phyloP scores from a whole-genome alignment of 2,329 filamentous ascomycete genomes.

The Colletotrichum limetticola region DNA sequence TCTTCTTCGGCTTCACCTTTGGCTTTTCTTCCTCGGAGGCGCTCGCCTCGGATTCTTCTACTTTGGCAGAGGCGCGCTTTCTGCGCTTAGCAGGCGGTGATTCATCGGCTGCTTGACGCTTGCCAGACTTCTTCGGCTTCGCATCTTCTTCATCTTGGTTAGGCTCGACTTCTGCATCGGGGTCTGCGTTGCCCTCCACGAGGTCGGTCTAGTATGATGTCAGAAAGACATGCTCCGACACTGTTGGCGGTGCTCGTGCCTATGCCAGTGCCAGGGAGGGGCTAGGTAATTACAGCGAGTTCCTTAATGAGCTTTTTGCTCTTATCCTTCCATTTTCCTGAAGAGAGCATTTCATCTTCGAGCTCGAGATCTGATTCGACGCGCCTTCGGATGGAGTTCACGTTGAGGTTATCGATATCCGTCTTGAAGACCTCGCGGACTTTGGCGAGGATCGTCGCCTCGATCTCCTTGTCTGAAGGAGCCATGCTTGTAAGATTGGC shows the following conservation, averaged over 20 bases:
- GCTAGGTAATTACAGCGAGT: slow-evolving; percentile 58
- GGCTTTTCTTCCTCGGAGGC: slow-evolving; percentile 38
- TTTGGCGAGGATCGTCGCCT: slow-evolving; percentile 57
- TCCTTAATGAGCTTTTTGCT: slow-evolving; percentile 69
- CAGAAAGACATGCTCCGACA: slow-evolving; percentile 1
- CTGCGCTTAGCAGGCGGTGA: slow-evolving; percentile 52
- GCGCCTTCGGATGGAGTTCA: slow-evolving; percentile 66
- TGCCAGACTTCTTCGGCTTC: slow-evolving; percentile 44
- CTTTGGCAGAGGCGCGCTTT: slow-evolving; percentile 50
- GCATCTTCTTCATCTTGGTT: slow-evolving; percentile 13
- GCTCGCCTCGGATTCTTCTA: slow-evolving; percentile 38
- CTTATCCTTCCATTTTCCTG: slow-evolving; percentile 64
- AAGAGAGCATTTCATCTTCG: slow-evolving; percentile 61
- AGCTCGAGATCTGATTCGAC: slow-evolving; percentile 61
- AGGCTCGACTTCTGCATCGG: not conserved
- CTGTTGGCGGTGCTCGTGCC: not conserved
- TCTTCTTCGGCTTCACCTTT: slow-evolving; percentile 39
- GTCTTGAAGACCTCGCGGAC: slow-evolving; percentile 57
- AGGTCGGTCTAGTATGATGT: slow-evolving; percentile 9
- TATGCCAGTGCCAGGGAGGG: not conserved
- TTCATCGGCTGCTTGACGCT: slow-evolving; percentile 47
- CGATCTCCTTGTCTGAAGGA: slow-evolving; percentile 53
- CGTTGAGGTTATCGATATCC: slow-evolving; percentile 60
- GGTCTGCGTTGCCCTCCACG: not conserved
- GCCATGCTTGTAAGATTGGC: slow-evolving; percentile 46